Conservation (phyloP, 257 asterid species). For the Eucommia ulmoides region DNA sequence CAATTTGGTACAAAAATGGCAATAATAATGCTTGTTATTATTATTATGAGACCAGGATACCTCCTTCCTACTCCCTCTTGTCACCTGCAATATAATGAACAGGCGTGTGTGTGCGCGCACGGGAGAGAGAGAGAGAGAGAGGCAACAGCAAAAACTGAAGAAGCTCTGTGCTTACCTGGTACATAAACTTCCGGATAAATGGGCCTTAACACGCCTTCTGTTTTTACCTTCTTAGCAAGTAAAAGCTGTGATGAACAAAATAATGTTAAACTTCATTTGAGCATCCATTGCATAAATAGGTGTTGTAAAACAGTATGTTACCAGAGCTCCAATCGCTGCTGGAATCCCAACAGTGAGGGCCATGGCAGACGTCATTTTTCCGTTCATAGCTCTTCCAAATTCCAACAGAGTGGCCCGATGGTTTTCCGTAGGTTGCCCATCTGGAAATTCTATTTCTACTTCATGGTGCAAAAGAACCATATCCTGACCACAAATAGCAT, state of each 20-base stretch:
- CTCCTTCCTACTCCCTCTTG: no score
- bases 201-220: constrained; percentile 71
- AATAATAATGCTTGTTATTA: no score
- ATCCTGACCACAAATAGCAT: constrained; percentile 32
- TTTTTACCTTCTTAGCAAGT: constrained; percentile 42
- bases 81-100: no score
- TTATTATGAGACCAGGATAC: no score
- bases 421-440: constrained; percentile 41
- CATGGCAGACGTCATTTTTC: constrained; percentile 60
- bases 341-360: constrained; percentile 93
- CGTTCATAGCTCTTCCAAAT: constrained; percentile 49
- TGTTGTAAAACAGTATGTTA: constrained; percentile 4
- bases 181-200: constrained; percentile 58
- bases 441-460: constrained; percentile 65
- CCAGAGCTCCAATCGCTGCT: constrained; percentile 93
- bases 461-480: constrained; percentile 93
- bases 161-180: constrained; percentile 54
- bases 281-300: not conserved
- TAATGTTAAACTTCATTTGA: not conserved
- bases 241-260: constrained; percentile 38
- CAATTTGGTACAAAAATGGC: no score
- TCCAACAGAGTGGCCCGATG: constrained; percentile 70
- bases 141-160: no score
- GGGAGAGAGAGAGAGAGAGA: no score
- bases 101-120: no score